Conservation (phyloP, 345 rosid species). For the Abelmoschus esculentus region DNA sequence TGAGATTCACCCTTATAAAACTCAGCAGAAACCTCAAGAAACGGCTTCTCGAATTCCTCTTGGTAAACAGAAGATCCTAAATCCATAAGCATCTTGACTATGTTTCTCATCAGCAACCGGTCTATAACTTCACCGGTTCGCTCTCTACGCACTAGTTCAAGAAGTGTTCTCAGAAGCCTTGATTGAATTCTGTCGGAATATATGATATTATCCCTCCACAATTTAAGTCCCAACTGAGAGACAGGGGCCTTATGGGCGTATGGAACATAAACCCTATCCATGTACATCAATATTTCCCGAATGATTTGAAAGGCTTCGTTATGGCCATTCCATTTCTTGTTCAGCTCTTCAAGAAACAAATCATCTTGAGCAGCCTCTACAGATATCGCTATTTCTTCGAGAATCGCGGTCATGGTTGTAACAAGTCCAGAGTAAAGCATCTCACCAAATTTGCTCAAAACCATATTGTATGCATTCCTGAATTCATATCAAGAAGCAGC, state of each 20-base stretch:
- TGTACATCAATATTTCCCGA: conserved; percentile 94
- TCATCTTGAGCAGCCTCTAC: conserved; percentile 92
- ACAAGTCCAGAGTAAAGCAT: conserved; percentile 76
- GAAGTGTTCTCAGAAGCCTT: conserved; percentile 69
- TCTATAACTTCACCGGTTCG: conserved; percentile 86
- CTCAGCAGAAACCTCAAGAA: conserved; percentile 85
- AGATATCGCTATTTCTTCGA: conserved; percentile 69
- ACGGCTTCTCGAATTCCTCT: conserved; percentile 92
- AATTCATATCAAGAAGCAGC: conserved; percentile 7
- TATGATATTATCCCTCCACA: conserved; percentile 86
- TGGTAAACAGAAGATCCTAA: conserved; percentile 86
- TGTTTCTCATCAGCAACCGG: conserved; percentile 81
- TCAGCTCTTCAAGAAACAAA: conserved; percentile 77
- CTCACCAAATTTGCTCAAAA: conserved; percentile 91
- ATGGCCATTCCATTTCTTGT: conserved; percentile 96
- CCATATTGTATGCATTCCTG: conserved; percentile 98
- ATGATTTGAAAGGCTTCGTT: conserved; percentile 95
- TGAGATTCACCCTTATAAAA: conserved; percentile 87
- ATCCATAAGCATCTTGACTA: conserved; percentile 90
- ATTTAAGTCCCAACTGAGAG: conserved; percentile 79
- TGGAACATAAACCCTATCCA: conserved; percentile 89
- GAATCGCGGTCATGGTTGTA: conserved; percentile 76
- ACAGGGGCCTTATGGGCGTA: conserved; percentile 74
- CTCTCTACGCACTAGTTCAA: conserved; percentile 73
- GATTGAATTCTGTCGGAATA: conserved; percentile 65